Base-by-base conservation (phyloP, 148 eudicot species). In the Pharnaceum exiguum region DNA sequence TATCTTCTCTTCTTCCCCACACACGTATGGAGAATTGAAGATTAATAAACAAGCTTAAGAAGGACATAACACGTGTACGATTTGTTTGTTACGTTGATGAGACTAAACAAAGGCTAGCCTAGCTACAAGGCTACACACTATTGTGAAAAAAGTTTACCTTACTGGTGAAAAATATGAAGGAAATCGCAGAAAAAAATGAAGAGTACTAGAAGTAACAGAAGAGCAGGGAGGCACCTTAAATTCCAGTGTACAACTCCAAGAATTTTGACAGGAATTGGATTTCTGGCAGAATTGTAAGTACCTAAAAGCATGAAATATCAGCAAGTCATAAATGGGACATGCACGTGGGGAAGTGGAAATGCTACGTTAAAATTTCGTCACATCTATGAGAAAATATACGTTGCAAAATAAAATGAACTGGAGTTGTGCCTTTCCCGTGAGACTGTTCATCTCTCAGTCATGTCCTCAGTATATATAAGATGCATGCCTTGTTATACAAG, bases 21-120 rank as follows among this genome's bases (percentile, higher is more conserved):
- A n/a, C n/a, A n/a, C n/a, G n/a, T n/a, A n/a, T n/a, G n/a, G n/a
- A n/a, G n/a, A n/a, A n/a, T n/a, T n/a, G n/a, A n/a, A n/a, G n/a
- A 10, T 37, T 1, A 26, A 2, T 48, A 26, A 32, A 25, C 15
- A 11, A 48, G 52, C 7, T 10, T 46, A 1, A 5, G 19, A 31
- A 7, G 5, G 19, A 7, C 5, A 29, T 47, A 46, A 17, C 51
- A 32, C 32, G 43, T 55, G 33, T 59, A 45, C 44, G 32, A 47
- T 36, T 24, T 22, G n/a, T n/a, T n/a, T n/a, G n/a, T n/a, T n/a
- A n/a, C n/a, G n/a, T 36, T 65, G 69, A 65, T 47, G 55, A 39
- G 69, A 65, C 62, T 37, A 24, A 17, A 50, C 40, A 40, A 47
- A 23, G 33, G 11, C 15, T 17, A 19, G 7, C 9, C 25, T 38